phyloP scores from a whole-genome alignment of 441 rosid species.

The Pelargonium australe region DNA sequence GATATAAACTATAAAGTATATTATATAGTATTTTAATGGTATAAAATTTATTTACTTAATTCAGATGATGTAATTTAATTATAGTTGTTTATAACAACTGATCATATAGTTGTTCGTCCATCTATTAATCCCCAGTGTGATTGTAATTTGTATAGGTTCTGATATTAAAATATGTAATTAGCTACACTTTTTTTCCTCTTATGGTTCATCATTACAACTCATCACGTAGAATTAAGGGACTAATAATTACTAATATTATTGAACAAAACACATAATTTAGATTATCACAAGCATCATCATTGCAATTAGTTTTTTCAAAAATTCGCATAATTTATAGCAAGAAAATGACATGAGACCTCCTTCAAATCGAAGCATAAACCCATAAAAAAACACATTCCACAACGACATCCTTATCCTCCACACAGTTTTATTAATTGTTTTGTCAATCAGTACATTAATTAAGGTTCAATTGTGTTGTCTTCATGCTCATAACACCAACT shows the following conservation, averaged over 20 bases:
- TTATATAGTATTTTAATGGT: too few species aligned
- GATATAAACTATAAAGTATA: too few species aligned
- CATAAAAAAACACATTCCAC: neutral
- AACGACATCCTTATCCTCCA: neutral
- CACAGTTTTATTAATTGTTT: neutral
- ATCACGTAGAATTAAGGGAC: neutral
- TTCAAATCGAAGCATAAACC: neutral
- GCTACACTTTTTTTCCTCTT: neutral
- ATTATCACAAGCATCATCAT: neutral
- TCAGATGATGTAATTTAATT: too few species aligned
- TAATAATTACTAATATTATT: neutral
- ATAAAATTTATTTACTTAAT: too few species aligned
- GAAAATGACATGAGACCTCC: slow-evolving; percentile 16
- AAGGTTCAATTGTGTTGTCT: slow-evolving; percentile 27
- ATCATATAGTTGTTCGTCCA: too few species aligned
- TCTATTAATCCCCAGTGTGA: too few species aligned
- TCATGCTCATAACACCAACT: slow-evolving; percentile 33
- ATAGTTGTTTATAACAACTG: too few species aligned
- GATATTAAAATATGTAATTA: neutral
- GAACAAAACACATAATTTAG: neutral
- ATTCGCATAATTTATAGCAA: neutral
- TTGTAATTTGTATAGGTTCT: neutral
- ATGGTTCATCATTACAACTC: neutral
- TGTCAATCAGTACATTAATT: slow-evolving; percentile 22
- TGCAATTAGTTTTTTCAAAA: neutral